These are phyloP conservation scores for Cladophialophora exuberans DNA, from an alignment of 2,329 filamentous ascomycete species.

Conservation along the genomic window DNA sequence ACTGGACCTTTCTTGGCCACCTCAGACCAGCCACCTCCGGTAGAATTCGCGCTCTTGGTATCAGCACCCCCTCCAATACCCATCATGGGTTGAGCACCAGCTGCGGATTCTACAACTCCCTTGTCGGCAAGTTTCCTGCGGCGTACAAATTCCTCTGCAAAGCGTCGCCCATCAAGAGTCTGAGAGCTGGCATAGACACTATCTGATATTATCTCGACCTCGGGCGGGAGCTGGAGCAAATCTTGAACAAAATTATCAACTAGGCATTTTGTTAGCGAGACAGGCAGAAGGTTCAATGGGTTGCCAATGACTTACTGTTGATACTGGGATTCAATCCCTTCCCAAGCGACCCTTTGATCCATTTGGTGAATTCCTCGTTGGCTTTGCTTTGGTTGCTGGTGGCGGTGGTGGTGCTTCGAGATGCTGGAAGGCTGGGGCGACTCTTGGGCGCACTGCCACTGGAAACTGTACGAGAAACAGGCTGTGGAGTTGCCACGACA, in stretches of 20 bases:
- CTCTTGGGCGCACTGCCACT: slow-evolving; percentile 47
- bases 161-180: slow-evolving; percentile 89
- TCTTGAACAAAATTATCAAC: slow-evolving; percentile 80
- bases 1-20: slow-evolving; percentile 86
- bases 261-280: slow-evolving; percentile 41
- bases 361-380: slow-evolving; percentile 91
- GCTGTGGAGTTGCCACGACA: slow-evolving; percentile 53
- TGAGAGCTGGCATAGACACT: slow-evolving; percentile 84
- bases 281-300: background rate
- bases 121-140: slow-evolving; percentile 92
- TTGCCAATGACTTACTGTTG: slow-evolving; percentile 57
- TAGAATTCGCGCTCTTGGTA: slow-evolving; percentile 52
- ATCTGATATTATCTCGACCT: slow-evolving; percentile 82
- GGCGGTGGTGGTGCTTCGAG: slow-evolving; percentile 46
- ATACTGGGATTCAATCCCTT: slow-evolving; percentile 72
- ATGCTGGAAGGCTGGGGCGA: slow-evolving; percentile 59
- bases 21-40: slow-evolving; percentile 83
- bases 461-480: slow-evolving; percentile 51
- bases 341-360: slow-evolving; percentile 78
- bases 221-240: slow-evolving; percentile 74
- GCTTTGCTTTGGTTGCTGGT: slow-evolving; percentile 61
- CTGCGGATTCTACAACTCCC: slow-evolving; percentile 73
- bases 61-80: slow-evolving; percentile 41
- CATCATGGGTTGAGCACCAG: slow-evolving; percentile 45
- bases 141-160: slow-evolving; percentile 90